Evolutionary conservation across 805 yeast genomes (phyloP).

Genomic region (Candida xyloterini): DNA sequence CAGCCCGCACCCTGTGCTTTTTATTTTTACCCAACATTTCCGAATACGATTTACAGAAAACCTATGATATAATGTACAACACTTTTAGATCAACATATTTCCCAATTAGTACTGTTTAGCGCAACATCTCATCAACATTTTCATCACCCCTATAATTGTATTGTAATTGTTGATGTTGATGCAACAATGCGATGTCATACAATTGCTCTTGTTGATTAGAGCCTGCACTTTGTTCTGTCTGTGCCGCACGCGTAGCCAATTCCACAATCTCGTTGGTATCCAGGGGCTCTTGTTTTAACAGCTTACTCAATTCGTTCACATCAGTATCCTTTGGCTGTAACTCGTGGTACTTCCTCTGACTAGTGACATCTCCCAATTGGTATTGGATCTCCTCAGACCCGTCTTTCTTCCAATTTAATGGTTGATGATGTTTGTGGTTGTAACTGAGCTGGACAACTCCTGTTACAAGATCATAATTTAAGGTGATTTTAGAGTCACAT

Average conservation of each 20-base stretch:
- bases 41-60: not conserved
- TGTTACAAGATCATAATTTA: conserved; percentile 37
- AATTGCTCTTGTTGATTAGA: conserved; percentile 16
- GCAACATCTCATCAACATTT: conserved; percentile 24
- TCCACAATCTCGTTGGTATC: conserved; percentile 25
- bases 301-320: conserved; percentile 20
- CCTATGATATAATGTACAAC: not conserved
- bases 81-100: not conserved
- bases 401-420: conserved; percentile 34
- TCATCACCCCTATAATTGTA: conserved; percentile 18
- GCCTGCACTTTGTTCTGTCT: conserved; percentile 11
- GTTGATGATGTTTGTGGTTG: conserved; percentile 41
- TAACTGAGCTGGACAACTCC: conserved; percentile 37
- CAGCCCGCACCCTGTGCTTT: conserved; percentile 1
- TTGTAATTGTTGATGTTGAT: conserved; percentile 19
- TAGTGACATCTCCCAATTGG: conserved; percentile 12
- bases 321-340: conserved; percentile 20
- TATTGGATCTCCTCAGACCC: conserved; percentile 17
- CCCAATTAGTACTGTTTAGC: conserved; percentile 6
- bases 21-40: not conserved
- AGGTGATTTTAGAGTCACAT: conserved; percentile 39
- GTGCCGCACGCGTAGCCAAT: conserved; percentile 25
- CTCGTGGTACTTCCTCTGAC: conserved; percentile 15
- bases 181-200: conserved; percentile 20
- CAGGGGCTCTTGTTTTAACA: conserved; percentile 21